These are phyloP conservation scores for Esteya vermicola DNA, from an alignment of 2,329 filamentous ascomycete genomes.

Conservation along the genomic window DNA sequence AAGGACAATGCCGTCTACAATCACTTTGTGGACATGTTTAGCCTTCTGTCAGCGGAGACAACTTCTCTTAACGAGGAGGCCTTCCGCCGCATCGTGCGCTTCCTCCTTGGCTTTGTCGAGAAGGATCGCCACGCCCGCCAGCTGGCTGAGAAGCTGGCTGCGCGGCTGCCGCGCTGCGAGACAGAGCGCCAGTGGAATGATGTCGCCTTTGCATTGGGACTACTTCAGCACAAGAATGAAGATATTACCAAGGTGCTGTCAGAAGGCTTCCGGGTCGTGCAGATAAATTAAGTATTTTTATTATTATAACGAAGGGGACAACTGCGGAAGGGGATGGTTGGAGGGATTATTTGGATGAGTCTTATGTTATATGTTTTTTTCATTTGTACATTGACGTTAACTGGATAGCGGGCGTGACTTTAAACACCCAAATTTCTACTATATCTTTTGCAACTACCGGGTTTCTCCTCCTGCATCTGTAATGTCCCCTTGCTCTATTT, in stretches of 20 bases:
- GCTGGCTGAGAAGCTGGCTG: constrained; percentile 81
- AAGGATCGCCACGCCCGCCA: constrained; percentile 99
- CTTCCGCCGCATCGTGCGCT: constrained; percentile 77
- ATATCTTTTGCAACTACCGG: too few species aligned
- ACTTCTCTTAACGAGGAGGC: constrained; percentile 73
- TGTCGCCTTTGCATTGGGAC: constrained; percentile 78
- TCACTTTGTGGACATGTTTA: constrained; percentile 99
- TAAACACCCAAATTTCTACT: too few species aligned
- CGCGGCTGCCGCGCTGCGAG: constrained; percentile 71
- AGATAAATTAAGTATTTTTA: constrained; percentile 27
- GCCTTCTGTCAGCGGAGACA: constrained; percentile 69
- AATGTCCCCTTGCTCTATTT: background rate
- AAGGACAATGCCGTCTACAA: constrained; percentile 99
- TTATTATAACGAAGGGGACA: too few species aligned
- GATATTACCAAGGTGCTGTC: constrained; percentile 65
- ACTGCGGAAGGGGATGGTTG: too few species aligned
- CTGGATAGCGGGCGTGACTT: background rate
- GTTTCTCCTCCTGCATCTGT: background rate
- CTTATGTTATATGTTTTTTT: too few species aligned
- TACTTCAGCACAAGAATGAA: constrained; percentile 87
- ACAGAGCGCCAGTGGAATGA: constrained; percentile 96
- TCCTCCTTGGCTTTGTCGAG: constrained; percentile 89
- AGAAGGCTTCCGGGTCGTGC: constrained; percentile 64
- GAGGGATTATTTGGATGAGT: too few species aligned
- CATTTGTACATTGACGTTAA: too few species aligned